Evolutionary conservation across 2,329 filamentous ascomycete genomes (phyloP), one percentile per base, ranked within the genome.

Genomic region (Exophiala alcalophila): DNA sequence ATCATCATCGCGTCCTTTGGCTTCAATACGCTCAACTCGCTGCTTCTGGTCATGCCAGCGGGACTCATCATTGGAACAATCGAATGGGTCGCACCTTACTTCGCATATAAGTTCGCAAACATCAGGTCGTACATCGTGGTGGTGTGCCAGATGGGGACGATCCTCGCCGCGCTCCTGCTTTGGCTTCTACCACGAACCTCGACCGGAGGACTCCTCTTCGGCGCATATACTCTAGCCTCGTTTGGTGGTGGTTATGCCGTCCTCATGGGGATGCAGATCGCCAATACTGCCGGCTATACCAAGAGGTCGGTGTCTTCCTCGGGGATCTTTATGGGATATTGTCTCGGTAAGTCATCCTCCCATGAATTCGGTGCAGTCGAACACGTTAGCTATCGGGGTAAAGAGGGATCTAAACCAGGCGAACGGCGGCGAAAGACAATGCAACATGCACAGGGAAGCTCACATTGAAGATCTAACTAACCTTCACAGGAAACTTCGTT

Each of bases 1-100:
- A 65, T 86, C 1, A 86, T 86, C 45, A 81, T 86, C 2, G 78
- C 74, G 1, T 85, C 80, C 0, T 86, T 86, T 57, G 82, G 82
- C 37, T 86, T 75, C 63, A 72, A 70, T 16, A 73, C 76, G 0
- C 69, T 83, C 0, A 70, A 83, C 23, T 77, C 80, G 0, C 86
- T 88, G 44, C 69, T 87, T 0, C 80, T 84, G 0, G 54, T 74
- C 2, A 68, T 71, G 56, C 68, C 68, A 2, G 60, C 61, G 0
- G 71, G 71, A 1, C 50, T 57, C 16, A 57, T 63, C 18, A 62
- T 57, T 9, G 64, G 64, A 7, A 68, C 63, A 1, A 54, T 69
- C 7, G 49, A 67, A 50, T 58, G 72, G 3, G 41, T 70, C 3
- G 57, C 66, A 7, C 61, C 67, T 0, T 72, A 62, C 39, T 29